Evolutionary conservation across 257 asterid genomes (phyloP), one percentile per base, ranked within the genome.

Genomic region (Solanum bulbocastanum): DNA sequence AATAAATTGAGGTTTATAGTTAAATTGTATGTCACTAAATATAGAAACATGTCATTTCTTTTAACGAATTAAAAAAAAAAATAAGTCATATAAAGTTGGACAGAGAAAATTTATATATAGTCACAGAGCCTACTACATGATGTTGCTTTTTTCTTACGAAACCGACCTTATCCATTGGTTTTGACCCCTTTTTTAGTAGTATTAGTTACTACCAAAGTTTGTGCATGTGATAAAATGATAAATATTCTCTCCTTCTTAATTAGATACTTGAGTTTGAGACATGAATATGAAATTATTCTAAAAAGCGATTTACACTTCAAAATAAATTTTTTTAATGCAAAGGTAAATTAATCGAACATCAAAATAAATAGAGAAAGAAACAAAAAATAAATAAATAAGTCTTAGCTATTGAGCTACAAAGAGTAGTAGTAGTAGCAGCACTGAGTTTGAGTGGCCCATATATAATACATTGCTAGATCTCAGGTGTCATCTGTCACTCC

Each of bases 271-370:
- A 60, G 5, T 60, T 60, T 16, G 3, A n/a, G 1, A 2, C 16
- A 4, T 65, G 14, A n/a, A 0, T 4, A n/a, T 65, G 12, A 65
- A 65, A 11, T 13, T 10, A 58, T 65, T n/a, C 13, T 10, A 4
- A 11, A 2, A 5, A 65, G 16, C 0, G 0, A n/a, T 25, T 25
- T n/a, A 5, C 2, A 2, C 8, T 5, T 25, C 8, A 25, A 11
- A 65, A 65, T 65, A 2, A 10, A 0, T 3, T 0, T 23, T 62
- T 2, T 10, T 11, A 0, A 2, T 65, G 0, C 9, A 5, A 25
- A 60, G 2, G 23, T 10, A 23, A 65, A 25, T 65, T 11, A 65
- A 25, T 65, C 2, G 3, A 25, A 25, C 0, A 8, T 2, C 7
- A 65, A 65, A 65, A 65, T 0, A 65, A 65, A 65, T n/a, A 62